These are phyloP conservation scores for Noccaea caerulescens DNA, from an alignment of 345 rosid species.

Conservation along the genomic window DNA sequence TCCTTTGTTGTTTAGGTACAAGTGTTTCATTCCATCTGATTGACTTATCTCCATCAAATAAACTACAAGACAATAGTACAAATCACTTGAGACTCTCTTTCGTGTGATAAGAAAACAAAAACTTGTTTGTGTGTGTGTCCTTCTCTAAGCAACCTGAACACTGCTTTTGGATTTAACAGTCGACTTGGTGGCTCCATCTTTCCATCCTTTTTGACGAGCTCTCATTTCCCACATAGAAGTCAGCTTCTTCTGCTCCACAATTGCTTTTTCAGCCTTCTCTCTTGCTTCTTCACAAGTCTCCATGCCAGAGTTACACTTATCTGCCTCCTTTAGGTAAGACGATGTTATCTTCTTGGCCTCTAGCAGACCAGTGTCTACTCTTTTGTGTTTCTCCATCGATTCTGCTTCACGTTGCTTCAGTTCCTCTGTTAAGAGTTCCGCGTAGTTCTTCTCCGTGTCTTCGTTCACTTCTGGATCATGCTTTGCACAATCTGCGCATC, in stretches of 20 bases:
- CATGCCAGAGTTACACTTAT: conserved; percentile 96
- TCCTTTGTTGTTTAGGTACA: conserved; percentile 24
- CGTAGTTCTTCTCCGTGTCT: conserved; percentile 82
- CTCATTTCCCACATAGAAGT: conserved; percentile 77
- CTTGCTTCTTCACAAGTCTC: conserved; percentile 97
- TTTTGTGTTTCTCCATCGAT: conserved; percentile 74
- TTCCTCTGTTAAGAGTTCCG: conserved; percentile 78
- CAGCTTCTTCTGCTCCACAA: conserved; percentile 73
- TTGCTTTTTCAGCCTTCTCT: conserved; percentile 77
- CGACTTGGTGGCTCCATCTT: conserved; percentile 57
- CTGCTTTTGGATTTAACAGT: conserved; percentile 57
- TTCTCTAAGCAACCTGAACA: conserved; percentile 51
- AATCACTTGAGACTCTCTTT: neutral
- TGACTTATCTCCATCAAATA: conserved; percentile 10
- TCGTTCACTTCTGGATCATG: conserved; percentile 82
- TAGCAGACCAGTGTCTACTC: conserved; percentile 71
- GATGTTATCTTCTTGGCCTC: conserved; percentile 97
- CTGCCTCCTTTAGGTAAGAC: conserved; percentile 96
- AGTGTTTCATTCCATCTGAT: conserved; percentile 16
- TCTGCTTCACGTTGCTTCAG: conserved; percentile 79
- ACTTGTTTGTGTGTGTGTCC: neutral
- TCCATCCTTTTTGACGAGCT: conserved; percentile 93
- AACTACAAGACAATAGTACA: conserved; percentile 4
- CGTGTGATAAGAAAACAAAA: conserved; percentile 2
- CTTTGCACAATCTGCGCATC: conserved; percentile 68